Evolutionary conservation across 345 rosid genomes (phyloP), one percentile per base, ranked within the genome.

Genomic region (Salix arbutifolia): DNA sequence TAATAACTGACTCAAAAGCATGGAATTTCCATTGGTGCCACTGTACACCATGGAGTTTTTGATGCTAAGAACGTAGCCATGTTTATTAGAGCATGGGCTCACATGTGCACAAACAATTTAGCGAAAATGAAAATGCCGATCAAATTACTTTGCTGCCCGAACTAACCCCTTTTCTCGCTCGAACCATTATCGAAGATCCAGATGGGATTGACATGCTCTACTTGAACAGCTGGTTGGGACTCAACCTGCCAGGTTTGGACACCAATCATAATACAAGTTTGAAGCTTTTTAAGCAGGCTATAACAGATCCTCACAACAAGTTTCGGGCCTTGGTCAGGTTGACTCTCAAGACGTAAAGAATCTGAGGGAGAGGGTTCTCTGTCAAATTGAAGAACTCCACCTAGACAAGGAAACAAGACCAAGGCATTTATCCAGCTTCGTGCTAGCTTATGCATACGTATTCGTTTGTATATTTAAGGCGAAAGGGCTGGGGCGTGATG

Each of bases 381-480:
- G 35, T 23, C 19, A 65, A 12, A 18, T 46, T 23, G 21, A 30
- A 19, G 6, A 62, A n/a, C 30, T 62, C 30, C 35, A n/a, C 12
- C 12, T n/a, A 12, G 28, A 62, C 4, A 16, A 0, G 11, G 53
- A 35, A 18, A 42, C 44, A 23, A 4, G 4, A 11, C 23, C 42
- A 7, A 72, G 77, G 30, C 85, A 77, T 48, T 76, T 87, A 58
- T 81, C 87, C 1, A 78, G 82, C 17, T 84, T 85, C 4, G 85
- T 81, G 2, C 23, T 86, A 3, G 30, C 82, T 0, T 28, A 25
- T 26, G 83, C 83, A 5, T 80, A 82, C 50, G 5, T 70, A 0
- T 62, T 44, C 23, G 38, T 56, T 18, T 83, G 87, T 56, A 2
- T 80, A 8, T 65, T 78, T 7, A 82, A 74, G 65, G 71, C 84